These are phyloP conservation scores for Euphorbia celastroides DNA, from an alignment of 441 rosid species.

Conservation along the genomic window DNA sequence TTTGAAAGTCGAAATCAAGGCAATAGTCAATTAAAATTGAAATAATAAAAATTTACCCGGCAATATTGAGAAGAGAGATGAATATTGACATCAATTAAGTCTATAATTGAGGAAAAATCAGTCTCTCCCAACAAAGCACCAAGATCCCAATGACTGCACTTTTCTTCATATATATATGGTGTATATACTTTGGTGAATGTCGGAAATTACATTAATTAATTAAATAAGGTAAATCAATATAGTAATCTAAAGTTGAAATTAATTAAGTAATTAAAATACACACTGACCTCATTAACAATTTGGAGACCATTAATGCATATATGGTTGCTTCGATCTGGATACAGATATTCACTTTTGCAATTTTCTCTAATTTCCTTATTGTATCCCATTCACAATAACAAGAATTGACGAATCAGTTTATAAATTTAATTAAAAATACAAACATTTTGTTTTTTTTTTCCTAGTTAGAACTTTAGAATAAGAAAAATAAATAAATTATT, in stretches of 20 bases:
- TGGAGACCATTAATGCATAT: constrained; percentile 10
- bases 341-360: constrained; percentile 9
- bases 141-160: constrained; percentile 14
- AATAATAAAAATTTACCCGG: background rate
- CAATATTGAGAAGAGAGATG: background rate
- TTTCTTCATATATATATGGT: constrained; percentile 9
- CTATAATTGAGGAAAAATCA: background rate
- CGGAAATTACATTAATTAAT: background rate
- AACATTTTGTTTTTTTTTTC: background rate
- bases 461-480: no score
- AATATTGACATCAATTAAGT: background rate
- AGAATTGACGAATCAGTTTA: background rate
- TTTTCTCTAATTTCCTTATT: constrained; percentile 3
- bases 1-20: no score
- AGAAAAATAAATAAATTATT: background rate
- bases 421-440: background rate
- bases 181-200: background rate
- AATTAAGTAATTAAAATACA: background rate
- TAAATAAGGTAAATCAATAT: background rate
- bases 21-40: no score
- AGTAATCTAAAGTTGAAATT: background rate
- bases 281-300: constrained; percentile 12
- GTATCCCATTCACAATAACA: background rate
- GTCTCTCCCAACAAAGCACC: constrained; percentile 4
- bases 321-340: constrained; percentile 12